Evolutionary conservation across 148 eudicot genomes (phyloP).

Genomic region (Spergularia bocconei): DNA sequence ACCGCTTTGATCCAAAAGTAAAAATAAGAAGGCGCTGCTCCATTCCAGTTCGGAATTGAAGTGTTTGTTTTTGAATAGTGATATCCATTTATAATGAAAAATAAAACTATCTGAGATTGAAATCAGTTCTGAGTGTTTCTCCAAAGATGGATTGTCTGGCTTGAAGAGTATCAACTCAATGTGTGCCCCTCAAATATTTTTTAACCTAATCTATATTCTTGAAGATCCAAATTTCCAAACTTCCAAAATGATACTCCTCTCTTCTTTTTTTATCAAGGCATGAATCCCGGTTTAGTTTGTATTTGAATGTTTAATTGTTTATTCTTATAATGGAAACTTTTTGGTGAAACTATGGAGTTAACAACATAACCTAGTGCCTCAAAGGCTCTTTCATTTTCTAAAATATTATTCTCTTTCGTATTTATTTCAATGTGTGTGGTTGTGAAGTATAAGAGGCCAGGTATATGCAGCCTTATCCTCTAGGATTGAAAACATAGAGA

Average conservation of each 20-base stretch:
- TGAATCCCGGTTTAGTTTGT: not conserved
- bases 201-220: not conserved
- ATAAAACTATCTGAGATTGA: not conserved
- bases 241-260: too few species aligned
- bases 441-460: too few species aligned
- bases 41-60: not conserved
- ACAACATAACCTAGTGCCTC: too few species aligned
- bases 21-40: not conserved
- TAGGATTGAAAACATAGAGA: too few species aligned
- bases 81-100: not conserved
- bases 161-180: not conserved
- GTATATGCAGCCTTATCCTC: too few species aligned
- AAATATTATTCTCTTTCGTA: too few species aligned
- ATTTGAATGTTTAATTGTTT: not conserved
- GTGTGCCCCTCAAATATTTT: not conserved
- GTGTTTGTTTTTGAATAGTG: conserved; percentile 1
- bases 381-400: too few species aligned
- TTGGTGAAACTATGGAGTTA: not conserved
- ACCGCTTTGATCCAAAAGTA: not conserved
- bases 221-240: not conserved
- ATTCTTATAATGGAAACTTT: not conserved
- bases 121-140: not conserved
- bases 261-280: not conserved
- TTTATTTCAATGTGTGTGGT: too few species aligned
- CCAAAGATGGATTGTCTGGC: not conserved